Base-by-base conservation (phyloP, 495 filamentous ascomycete genomes). In the Aspergillus baeticus region DNA sequence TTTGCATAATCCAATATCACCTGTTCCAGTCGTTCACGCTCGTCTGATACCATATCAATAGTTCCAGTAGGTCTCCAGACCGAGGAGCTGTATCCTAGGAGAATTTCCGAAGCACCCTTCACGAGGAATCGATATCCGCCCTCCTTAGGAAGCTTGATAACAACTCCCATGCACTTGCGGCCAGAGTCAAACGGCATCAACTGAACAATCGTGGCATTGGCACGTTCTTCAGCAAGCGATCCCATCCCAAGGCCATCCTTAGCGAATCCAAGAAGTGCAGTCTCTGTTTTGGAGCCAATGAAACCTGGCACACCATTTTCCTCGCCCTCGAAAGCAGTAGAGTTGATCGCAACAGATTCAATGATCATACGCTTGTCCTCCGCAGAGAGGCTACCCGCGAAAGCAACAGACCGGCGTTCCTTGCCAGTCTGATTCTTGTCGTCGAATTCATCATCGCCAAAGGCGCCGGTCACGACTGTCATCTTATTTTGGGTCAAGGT, bases 401-500 rank as follows among this genome's bases (percentile, higher is more conserved):
- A 54, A 5, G 63, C 37, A 47, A 50, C 61, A 31, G 33, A 58
- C 2, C 20, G 54, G 26, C 39, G 51, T 1, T 72, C 63, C 15
- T 63, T 64, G 8, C 52, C 66, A 37, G 57, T 29, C 65, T 58
- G 39, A 58, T 63, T 65, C 44, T 48, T 71, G 34, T 80, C 78
- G 45, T 63, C 67, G 64, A 87, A 87, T 31, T 72, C 73, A 10
- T 75, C 63, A 14, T 81, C 78, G 11, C 81, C 83, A 51, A 83
- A 69, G 0, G 81, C 79, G 18, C 85, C 85, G 17, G 84, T 77
- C 14, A 87, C 84, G 17, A 88, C 84, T 1, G 83, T 86, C 85
- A 88, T 88, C 60, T 81, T 84, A 62, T 88, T 88, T 63, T 86
- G 81, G 2, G 85, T 88, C 14, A 88, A 61, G 18, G 85, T 88